A percentile compares a stretch with the other conserved stretches of the same genome.
Conservation (phyloP, 2,329 filamentous ascomycete species). For the Clonostachys byssicola region DNA sequence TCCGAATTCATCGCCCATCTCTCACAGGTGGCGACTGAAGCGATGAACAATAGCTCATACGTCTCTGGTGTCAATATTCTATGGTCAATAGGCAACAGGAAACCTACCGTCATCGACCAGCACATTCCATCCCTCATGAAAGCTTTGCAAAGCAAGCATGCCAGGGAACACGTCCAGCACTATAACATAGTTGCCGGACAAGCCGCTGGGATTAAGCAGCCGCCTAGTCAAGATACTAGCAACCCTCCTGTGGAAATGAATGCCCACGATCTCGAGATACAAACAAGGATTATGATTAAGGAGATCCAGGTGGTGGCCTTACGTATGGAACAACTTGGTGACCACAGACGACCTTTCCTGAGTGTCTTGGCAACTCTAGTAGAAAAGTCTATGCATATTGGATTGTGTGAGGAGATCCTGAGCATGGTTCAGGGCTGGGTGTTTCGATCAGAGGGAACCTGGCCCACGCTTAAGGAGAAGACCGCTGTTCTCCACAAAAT, state of each 20-base stretch:
- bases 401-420: slow-evolving; percentile 87
- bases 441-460: slow-evolving; percentile 90
- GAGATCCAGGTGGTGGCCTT: slow-evolving; percentile 89
- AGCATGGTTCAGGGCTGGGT: slow-evolving; percentile 95
- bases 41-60: slow-evolving; percentile 75
- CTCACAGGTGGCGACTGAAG: slow-evolving; percentile 82
- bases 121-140: slow-evolving; percentile 91
- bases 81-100: slow-evolving; percentile 84
- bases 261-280: slow-evolving; percentile 79
- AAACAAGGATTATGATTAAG: slow-evolving; percentile 88
- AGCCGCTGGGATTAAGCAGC: slow-evolving; percentile 30
- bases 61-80: slow-evolving; percentile 88
- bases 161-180: slow-evolving; percentile 85
- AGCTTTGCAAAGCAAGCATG: slow-evolving; percentile 84
- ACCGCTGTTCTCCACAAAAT: slow-evolving; percentile 99
- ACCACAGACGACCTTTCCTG: slow-evolving; percentile 87
- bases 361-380: slow-evolving; percentile 93
- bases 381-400: slow-evolving; percentile 85
- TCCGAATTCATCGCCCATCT: slow-evolving; percentile 86
- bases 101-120: slow-evolving; percentile 81
- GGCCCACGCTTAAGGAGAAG: slow-evolving; percentile 97
- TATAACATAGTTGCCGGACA: slow-evolving; percentile 57
- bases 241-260: slow-evolving; percentile 56
- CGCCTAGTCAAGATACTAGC: slow-evolving; percentile 43
- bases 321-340: slow-evolving; percentile 87